Conservation (phyloP, 768 basidiomycete genomes). For the Amanita muscaria region DNA sequence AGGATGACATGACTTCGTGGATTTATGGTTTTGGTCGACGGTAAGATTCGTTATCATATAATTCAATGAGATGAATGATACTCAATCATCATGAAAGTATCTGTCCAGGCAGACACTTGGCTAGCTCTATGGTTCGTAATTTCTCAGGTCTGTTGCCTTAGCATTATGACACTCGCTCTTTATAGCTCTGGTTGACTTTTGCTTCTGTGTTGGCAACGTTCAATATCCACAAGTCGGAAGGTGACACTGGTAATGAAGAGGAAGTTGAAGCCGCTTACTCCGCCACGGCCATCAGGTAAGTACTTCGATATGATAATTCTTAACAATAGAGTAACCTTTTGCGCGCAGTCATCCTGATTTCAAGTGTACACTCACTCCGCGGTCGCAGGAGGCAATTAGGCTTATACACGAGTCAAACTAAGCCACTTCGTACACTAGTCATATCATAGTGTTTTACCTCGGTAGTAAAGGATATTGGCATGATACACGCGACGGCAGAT, state of each 20-base stretch:
- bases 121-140: not conserved
- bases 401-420: too few species aligned
- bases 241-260: not conserved
- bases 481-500: too few species aligned
- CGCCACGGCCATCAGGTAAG: not conserved
- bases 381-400: not conserved
- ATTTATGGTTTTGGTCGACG: conserved; percentile 1
- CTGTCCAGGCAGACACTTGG: not conserved
- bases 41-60: too few species aligned
- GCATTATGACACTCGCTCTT: too few species aligned
- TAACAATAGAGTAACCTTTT: not conserved
- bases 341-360: not conserved
- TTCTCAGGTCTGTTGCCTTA: not conserved
- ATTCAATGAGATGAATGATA: too few species aligned
- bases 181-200: not conserved
- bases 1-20: not conserved
- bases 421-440: too few species aligned
- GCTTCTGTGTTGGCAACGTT: conserved; percentile 1
- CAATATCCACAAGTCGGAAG: not conserved
- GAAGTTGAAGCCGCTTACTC: not conserved
- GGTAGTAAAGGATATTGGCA: too few species aligned
- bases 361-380: not conserved
- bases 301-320: not conserved
- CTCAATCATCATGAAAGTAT: not conserved
- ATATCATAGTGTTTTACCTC: too few species aligned